Evolutionary conservation across 371 early-diverging fungal species (phyloP).

Genomic region (Actinomortierella ambigua): DNA sequence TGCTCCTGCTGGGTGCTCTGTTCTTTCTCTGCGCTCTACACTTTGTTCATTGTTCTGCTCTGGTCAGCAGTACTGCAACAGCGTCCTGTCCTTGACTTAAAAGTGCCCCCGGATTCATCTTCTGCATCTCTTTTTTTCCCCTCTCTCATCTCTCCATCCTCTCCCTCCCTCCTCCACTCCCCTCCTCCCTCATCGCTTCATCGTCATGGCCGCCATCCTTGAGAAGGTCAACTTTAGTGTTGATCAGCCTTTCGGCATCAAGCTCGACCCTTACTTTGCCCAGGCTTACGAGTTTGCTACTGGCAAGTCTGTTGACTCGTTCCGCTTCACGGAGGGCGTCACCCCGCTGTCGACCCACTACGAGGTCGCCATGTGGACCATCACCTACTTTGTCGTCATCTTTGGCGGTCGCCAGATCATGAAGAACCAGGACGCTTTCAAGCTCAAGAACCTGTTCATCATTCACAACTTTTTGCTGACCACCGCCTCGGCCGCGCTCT

Average conservation of each 20-base stretch:
- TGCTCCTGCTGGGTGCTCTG: not conserved
- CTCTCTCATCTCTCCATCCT: constrained; percentile 13
- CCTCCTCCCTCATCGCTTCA: constrained; percentile 1
- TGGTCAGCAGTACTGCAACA: not conserved
- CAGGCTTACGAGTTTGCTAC: constrained; percentile 52
- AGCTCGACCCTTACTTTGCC: constrained; percentile 56
- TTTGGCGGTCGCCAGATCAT: constrained; percentile 75
- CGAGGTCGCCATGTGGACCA: constrained; percentile 58
- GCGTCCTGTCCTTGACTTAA: not conserved
- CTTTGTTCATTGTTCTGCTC: not conserved
- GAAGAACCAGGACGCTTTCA: constrained; percentile 66
- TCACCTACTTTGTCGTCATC: constrained; percentile 71
- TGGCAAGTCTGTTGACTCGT: constrained; percentile 54
- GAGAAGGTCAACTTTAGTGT: constrained; percentile 52
- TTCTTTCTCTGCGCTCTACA: not conserved
- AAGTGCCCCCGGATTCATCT: constrained; percentile 4
- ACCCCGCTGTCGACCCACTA: constrained; percentile 72
- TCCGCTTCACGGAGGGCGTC: constrained; percentile 61
- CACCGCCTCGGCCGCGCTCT: constrained; percentile 62
- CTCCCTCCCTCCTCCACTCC: constrained; percentile 3
- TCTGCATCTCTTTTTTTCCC: constrained; percentile 6
- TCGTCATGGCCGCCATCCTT: constrained; percentile 41
- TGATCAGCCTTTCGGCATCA: constrained; percentile 61
- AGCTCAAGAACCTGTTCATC: constrained; percentile 68
- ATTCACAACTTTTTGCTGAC: constrained; percentile 80